phyloP scores from a whole-genome alignment of 2,329 filamentous ascomycete species.

The Xylariaceae sp. region DNA sequence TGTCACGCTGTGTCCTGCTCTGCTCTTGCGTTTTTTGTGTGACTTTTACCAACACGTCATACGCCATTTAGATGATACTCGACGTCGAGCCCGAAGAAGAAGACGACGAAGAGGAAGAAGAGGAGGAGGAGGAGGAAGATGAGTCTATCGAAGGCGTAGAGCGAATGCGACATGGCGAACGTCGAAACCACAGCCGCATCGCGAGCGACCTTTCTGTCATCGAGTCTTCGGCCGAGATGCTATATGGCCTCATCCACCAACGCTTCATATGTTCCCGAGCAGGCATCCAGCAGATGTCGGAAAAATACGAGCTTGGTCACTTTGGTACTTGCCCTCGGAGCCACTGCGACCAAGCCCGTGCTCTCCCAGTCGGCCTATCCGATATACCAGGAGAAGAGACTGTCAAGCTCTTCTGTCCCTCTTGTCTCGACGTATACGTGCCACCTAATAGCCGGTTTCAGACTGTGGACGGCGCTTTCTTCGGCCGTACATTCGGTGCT shows the following conservation, averaged over 20 bases:
- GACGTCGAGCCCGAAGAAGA: conserved; percentile 97
- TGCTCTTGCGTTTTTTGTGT: not conserved
- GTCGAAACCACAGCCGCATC: conserved; percentile 82
- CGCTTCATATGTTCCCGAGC: conserved; percentile 96
- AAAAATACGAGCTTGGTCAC: conserved; percentile 97
- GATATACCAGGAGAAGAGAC: conserved; percentile 97
- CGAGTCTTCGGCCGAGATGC: conserved; percentile 95
- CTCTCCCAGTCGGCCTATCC: conserved; percentile 89
- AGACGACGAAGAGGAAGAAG: conserved; percentile 82
- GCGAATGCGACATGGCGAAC: conserved; percentile 62
- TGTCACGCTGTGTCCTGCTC: not conserved
- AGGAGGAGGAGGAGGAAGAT: conserved; percentile 76
- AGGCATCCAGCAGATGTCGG: conserved; percentile 98
- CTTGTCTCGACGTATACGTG: conserved; percentile 95
- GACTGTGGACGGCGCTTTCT: conserved; percentile 96
- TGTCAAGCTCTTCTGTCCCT: conserved; percentile 97
- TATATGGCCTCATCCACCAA: conserved; percentile 98
- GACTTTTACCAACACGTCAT: conserved; percentile 29
- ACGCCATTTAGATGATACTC: conserved; percentile 82
- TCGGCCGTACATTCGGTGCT: conserved; percentile 94
- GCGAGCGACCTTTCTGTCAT: conserved; percentile 94
- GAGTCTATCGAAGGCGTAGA: conserved; percentile 71
- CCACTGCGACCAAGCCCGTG: conserved; percentile 87
- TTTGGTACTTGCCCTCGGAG: conserved; percentile 96
- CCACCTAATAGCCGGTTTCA: conserved; percentile 97